Conservation (phyloP, 2,329 filamentous ascomycete genomes). For the Thielaviopsis punctulata region DNA sequence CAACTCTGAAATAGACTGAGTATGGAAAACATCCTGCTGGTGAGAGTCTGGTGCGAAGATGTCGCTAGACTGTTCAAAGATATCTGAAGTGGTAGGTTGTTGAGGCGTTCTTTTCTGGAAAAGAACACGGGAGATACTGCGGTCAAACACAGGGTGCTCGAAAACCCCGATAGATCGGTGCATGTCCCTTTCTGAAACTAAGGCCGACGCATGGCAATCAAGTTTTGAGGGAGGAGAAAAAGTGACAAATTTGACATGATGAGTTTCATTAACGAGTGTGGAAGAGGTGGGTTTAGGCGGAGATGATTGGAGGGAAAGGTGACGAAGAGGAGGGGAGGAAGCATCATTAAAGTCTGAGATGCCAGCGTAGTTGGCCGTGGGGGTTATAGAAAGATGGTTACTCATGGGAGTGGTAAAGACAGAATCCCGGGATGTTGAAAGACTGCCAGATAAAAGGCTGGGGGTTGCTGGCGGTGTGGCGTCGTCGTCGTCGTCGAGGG, state of each 20-base stretch:
- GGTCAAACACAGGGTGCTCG: neutral
- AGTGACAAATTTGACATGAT: no score
- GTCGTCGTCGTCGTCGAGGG: constrained; percentile 12
- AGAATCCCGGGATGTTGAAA: constrained; percentile 14
- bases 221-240: neutral
- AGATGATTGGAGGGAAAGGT: neutral
- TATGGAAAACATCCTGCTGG: neutral
- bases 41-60: constrained; percentile 1
- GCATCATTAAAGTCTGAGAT: neutral
- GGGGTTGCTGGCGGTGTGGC: constrained; percentile 14
- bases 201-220: neutral
- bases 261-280: neutral
- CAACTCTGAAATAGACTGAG: constrained; percentile 3
- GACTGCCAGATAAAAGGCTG: constrained; percentile 13
- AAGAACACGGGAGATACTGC: constrained; percentile 5
- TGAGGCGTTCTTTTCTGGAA: neutral
- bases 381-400: neutral
- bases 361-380: neutral
- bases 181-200: neutral
- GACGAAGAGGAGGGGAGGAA: neutral
- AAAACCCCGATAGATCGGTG: neutral
- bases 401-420: constrained; percentile 14
- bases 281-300: neutral
- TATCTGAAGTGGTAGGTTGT: neutral
- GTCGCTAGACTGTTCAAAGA: neutral